These are phyloP conservation scores for Clitopilus hobsonii DNA, from an alignment of 768 basidiomycete species.

Conservation along the genomic window DNA sequence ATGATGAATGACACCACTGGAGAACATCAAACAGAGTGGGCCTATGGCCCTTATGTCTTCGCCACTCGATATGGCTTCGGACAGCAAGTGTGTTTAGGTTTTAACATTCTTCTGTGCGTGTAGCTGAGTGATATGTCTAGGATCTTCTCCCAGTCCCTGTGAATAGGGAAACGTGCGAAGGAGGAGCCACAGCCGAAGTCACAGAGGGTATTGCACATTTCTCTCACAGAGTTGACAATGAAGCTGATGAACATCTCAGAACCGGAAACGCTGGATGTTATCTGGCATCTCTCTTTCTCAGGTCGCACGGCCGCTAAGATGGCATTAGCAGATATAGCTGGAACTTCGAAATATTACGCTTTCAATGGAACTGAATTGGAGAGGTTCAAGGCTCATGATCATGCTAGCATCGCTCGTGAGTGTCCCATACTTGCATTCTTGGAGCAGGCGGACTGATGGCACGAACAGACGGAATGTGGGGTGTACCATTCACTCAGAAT, in stretches of 20 bases:
- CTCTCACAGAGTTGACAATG: background rate
- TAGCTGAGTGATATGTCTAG: conserved; percentile 3
- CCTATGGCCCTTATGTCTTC: conserved; percentile 15
- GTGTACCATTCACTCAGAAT: background rate
- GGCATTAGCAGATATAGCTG: conserved; percentile 11
- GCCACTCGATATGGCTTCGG: conserved; percentile 17
- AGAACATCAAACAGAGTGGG: conserved; percentile 5
- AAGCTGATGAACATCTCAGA: conserved; percentile 5
- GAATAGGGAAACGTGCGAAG: conserved; percentile 21
- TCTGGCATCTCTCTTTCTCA: conserved; percentile 25
- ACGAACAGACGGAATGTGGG: too few species aligned
- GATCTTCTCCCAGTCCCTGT: conserved; percentile 27
- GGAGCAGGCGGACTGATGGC: too few species aligned
- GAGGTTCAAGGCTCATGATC: conserved; percentile 14
- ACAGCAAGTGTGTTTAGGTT: conserved; percentile 18
- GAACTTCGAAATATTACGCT: conserved; percentile 7
- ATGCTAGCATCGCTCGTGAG: conserved; percentile 20
- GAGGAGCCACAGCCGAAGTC: background rate
- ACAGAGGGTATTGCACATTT: background rate
- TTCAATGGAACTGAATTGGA: conserved; percentile 17
- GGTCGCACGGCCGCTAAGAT: conserved; percentile 21
- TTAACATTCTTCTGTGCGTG: background rate
- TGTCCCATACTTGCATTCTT: background rate
- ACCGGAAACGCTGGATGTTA: conserved; percentile 20
- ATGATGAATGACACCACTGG: conserved; percentile 4